Percentiles rank a stretch among this genome's conserved stretches.
Conservation (phyloP, 805 yeast genomes). For the Naumovozyma dairenensis region DNA sequence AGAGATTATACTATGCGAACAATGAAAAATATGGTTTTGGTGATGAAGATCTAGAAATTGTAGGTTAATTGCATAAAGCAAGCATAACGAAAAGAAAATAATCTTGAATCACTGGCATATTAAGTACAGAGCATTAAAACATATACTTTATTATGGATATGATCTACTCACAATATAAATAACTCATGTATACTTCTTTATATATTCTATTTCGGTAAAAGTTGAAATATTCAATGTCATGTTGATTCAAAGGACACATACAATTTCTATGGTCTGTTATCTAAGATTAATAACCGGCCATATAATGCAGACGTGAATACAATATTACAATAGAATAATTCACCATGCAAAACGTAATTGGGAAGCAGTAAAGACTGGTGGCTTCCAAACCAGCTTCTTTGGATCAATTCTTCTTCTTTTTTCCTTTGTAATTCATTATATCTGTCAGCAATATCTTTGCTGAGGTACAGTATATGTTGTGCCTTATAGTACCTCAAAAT, state of each 20-base stretch:
- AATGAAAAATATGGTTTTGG: slow-evolving; percentile 39
- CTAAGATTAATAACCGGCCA: too few relatives aligned
- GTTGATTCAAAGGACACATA: background rate
- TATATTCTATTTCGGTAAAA: too few relatives aligned
- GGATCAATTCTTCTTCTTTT: slow-evolving; percentile 73
- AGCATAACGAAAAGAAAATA: background rate
- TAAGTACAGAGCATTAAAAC: too few relatives aligned
- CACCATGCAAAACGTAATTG: slow-evolving; percentile 95
- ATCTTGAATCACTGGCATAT: background rate
- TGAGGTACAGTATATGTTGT: slow-evolving; percentile 80
- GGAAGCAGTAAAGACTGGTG: slow-evolving; percentile 89
- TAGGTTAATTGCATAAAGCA: slow-evolving; percentile 10
- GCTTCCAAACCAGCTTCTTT: slow-evolving; percentile 71
- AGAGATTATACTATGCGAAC: slow-evolving; percentile 55
- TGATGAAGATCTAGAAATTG: slow-evolving; percentile 20
- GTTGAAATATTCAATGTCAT: background rate
- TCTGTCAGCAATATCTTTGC: slow-evolving; percentile 69
- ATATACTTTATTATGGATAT: background rate
- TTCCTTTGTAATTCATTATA: slow-evolving; percentile 64
- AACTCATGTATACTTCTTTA: too few relatives aligned
- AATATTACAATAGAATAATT: background rate
- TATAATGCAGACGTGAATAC: background rate
- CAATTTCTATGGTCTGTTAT: too few relatives aligned
- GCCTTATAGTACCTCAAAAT: slow-evolving; percentile 90
- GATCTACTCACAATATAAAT: too few relatives aligned